Evolutionary conservation across 2,329 filamentous ascomycete genomes (phyloP), one percentile per base, ranked within the genome.

Genomic region (Colletotrichum endophyticum): DNA sequence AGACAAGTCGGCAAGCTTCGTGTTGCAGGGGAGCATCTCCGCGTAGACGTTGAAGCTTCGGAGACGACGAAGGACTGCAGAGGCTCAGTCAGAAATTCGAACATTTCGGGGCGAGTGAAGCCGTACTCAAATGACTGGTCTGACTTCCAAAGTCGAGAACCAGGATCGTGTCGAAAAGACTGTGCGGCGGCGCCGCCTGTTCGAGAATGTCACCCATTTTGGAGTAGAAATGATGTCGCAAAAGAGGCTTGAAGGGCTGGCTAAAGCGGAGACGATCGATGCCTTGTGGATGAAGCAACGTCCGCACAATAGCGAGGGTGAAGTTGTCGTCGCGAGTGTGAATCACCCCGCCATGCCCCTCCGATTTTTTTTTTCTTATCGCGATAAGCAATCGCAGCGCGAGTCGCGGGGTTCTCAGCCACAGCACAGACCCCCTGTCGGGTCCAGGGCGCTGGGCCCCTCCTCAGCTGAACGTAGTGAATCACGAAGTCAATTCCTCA

Each of bases 11-110:
- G 91, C 87, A 27, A 98, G 86, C 88, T 96, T 96, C 81, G 94
- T 93, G 62, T 94, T 98, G 86, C 96, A 98, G 27, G 95, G 95
- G 59, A 98, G 92, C 93, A 98, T 94, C 87, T 98, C 96, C 77
- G 92, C 92, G 88, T 95, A 98, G 84, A 98, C 91, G 87, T 94
- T 94, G 85, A 98, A 90, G 80, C 94, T 92, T 80, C 95, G 91
- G 32, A 98, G 90, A 39, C 95, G 92, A 71, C 95, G 90, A 12
- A 92, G 92, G 82, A 96, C 57, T 61, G 57, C 27, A 8, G 57
- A 28, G 27, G 25, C 27, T 61, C 16, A 61, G 57, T 61, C 2
- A 28, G 27, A 30, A 13, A 30, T 8, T 32, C 6, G 27, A 25
- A 95, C 53, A 96, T 88, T 84, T 96, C 94, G 56, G 92, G 93